Evolutionary conservation across 129 eudicot species (phyloP).

Genomic region (Calendula officinalis): DNA sequence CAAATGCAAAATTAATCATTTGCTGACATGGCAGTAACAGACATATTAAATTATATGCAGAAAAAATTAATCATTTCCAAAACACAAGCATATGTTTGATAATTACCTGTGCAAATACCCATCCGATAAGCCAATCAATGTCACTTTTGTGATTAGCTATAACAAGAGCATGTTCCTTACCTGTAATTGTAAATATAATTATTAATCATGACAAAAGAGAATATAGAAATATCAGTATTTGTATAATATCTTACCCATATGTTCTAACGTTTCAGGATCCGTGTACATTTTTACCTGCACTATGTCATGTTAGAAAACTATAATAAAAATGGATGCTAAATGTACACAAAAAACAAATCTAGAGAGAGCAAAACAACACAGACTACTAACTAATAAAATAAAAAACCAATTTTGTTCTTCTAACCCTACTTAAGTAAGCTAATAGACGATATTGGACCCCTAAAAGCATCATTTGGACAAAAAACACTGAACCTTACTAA

Average conservation of each 20-base stretch:
- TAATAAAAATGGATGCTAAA: slow-evolving; percentile 10
- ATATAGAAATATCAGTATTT: neutral
- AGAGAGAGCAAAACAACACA: slow-evolving; percentile 5
- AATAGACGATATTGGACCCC: neutral
- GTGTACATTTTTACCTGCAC: slow-evolving; percentile 70
- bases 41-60: neutral
- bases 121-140: slow-evolving; percentile 98
- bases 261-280: slow-evolving; percentile 60
- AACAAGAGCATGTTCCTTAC: slow-evolving; percentile 91
- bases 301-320: slow-evolving; percentile 21
- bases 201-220: slow-evolving; percentile 2
- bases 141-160: slow-evolving; percentile 87
- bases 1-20: slow-evolving; percentile 24
- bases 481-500: slow-evolving; percentile 17
- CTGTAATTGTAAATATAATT: slow-evolving; percentile 40
- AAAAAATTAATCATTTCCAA: slow-evolving; percentile 12
- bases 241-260: slow-evolving; percentile 64
- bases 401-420: neutral
- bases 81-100: slow-evolving; percentile 9
- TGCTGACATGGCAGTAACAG: slow-evolving; percentile 9
- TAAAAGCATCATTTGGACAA: neutral
- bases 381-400: neutral
- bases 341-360: neutral
- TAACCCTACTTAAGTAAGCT: neutral
- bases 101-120: slow-evolving; percentile 91